Evolutionary conservation across 257 asterid species (phyloP), one percentile per base, ranked within the genome.

Genomic region (Solanum lycopersicoides): DNA sequence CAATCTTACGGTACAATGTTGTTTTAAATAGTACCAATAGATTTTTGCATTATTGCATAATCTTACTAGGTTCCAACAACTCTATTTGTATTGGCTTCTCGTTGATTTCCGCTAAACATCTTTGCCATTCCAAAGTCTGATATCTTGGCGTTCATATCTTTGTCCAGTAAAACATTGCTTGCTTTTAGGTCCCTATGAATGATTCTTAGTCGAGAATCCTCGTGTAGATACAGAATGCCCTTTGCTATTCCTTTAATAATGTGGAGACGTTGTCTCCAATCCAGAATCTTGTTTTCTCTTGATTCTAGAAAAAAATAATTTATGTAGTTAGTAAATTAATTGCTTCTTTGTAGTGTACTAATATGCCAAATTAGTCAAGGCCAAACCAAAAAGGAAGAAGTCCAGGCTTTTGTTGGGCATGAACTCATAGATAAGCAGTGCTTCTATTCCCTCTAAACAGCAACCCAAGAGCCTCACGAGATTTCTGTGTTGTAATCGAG

Each of bases 21-120:
- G 39, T 44, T 42, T 77, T 77, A 77, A 1, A 7, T 15, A 1
- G 16, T 7, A 9, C 59, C 59, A 50, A 15, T 20, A 50, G 21
- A 50, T 50, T 50, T 50, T 50, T 50, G 21, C 59, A 50, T 50
- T 50, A 2, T 50, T 50, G 8, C 59, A 50, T 20, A 14, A 45
- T 15, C 84, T 84, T 35, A 84, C 87, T 63, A 84, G 73, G 86
- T 84, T 65, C 87, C 87, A 66, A 84, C 87, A 60, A 84, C 87
- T 84, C 87, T 84, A n/a, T 45, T 84, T 66, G 87, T 84, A 60
- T 84, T 84, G 87, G 65, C 87, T 39, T 39, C 42, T 45, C 39
- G 12, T 56, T 65, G 79, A 35, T 84, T 84, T 63, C 28, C 79
- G 12, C 63, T 37, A 84, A 65, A 84, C 30, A 84, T 84, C 60